Percentiles rank a stretch among this genome's conserved stretches.
Conservation (phyloP, 371 early-diverging fungal species). For the Blastocladiella emersonii region DNA sequence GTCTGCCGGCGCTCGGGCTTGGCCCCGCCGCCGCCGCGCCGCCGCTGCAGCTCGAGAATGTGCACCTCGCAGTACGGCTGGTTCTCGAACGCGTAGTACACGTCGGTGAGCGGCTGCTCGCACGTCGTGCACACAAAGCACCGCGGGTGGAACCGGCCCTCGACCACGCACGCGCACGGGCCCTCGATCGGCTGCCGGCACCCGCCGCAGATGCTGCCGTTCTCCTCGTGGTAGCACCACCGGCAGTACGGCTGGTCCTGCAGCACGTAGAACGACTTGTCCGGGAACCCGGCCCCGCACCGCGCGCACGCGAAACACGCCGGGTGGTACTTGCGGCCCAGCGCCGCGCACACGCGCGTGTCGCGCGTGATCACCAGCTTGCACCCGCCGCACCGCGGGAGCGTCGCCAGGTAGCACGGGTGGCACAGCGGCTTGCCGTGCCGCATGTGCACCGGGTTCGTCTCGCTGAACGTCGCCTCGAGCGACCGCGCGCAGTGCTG, state of each 20-base stretch:
- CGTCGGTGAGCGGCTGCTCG: not conserved
- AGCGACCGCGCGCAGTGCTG: not conserved
- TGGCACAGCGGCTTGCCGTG: not conserved
- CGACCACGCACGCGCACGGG: conserved; percentile 4
- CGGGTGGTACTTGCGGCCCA: conserved; percentile 5
- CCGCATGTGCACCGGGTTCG: conserved; percentile 2
- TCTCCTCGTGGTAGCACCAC: conserved; percentile 3
- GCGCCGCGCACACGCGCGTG: not conserved
- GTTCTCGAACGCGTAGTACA: not conserved
- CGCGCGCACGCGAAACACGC: not conserved
- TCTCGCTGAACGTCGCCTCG: not conserved
- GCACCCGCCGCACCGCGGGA: conserved; percentile 2
- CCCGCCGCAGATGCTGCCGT: not conserved
- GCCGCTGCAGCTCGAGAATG: conserved; percentile 3
- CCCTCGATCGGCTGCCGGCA: conserved; percentile 5
- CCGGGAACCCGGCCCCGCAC: not conserved
- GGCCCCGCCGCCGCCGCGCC: not conserved
- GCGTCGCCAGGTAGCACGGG: conserved; percentile 1
- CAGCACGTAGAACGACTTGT: conserved; percentile 4
- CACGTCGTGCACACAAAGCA: conserved; percentile 4
- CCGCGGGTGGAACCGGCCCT: conserved; percentile 1
- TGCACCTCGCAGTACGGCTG: conserved; percentile 1
- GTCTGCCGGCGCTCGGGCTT: not conserved
- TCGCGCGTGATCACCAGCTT: not conserved
- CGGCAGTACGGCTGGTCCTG: conserved; percentile 1